A percentile compares a stretch with the other conserved stretches of the same genome.
phyloP scores from a whole-genome alignment of 805 yeast species.

The Clavispora santaluciae region DNA sequence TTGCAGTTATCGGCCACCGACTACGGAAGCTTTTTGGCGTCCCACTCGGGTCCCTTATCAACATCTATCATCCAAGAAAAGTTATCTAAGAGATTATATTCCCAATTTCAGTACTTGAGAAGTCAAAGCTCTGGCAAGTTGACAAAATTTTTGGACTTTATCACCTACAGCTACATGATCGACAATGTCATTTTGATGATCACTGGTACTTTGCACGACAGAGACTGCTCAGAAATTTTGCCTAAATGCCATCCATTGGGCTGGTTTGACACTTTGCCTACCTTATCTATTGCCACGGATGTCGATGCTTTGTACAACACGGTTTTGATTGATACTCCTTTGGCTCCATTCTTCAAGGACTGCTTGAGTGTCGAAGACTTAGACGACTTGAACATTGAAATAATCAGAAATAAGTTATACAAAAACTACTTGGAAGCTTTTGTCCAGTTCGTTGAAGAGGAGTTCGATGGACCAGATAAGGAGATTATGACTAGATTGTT shows the following conservation, averaged over 20 bases:
- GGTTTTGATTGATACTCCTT: slow-evolving; percentile 92
- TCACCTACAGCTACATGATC: slow-evolving; percentile 96
- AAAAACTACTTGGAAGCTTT: slow-evolving; percentile 92
- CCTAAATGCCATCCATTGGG: slow-evolving; percentile 95
- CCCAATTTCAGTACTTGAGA: slow-evolving; percentile 80
- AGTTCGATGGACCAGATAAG: slow-evolving; percentile 69
- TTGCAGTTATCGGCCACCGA: slow-evolving; percentile 94
- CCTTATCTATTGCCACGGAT: slow-evolving; percentile 91
- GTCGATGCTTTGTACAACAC: slow-evolving; percentile 88
- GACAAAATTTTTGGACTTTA: slow-evolving; percentile 81
- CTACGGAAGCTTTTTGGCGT: slow-evolving; percentile 84
- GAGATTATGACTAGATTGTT: slow-evolving; percentile 77
- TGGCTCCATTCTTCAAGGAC: slow-evolving; percentile 93
- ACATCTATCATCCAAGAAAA: slow-evolving; percentile 83
- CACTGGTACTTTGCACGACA: slow-evolving; percentile 93
- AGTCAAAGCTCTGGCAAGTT: slow-evolving; percentile 79
- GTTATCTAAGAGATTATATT: slow-evolving; percentile 67
- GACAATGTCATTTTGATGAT: slow-evolving; percentile 95
- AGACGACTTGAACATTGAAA: slow-evolving; percentile 93
- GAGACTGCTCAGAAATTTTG: slow-evolving; percentile 84
- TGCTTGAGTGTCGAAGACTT: slow-evolving; percentile 83
- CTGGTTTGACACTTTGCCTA: slow-evolving; percentile 97
- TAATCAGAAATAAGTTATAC: slow-evolving; percentile 85
- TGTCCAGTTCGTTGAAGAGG: slow-evolving; percentile 52
- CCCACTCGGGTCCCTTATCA: slow-evolving; percentile 76